A percentile compares a stretch with the other conserved stretches of the same genome.
These are phyloP conservation scores for Aspergillus amoenus DNA, from an alignment of 2,329 filamentous ascomycete genomes.

Conservation along the genomic window DNA sequence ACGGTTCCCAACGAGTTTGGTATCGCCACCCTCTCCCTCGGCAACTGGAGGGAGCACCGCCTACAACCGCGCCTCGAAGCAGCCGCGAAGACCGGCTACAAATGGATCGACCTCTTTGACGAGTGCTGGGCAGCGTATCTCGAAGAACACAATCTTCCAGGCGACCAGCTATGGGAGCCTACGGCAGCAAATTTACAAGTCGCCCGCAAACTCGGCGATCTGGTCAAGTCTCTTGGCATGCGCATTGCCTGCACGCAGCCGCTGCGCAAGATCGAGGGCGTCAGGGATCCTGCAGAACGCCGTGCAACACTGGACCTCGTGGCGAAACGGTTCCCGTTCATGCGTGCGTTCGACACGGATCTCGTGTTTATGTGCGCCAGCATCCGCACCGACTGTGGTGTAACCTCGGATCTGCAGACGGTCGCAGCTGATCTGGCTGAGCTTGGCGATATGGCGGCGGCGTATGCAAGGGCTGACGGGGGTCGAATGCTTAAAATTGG, in stretches of 20 bases:
- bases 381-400: conserved; percentile 29
- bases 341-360: conserved; percentile 37
- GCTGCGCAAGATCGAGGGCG: conserved; percentile 31
- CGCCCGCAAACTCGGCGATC: conserved; percentile 27
- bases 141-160: conserved; percentile 25
- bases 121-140: conserved; percentile 37
- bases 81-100: conserved; percentile 31
- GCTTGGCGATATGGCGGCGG: conserved; percentile 32
- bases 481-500: conserved; percentile 31
- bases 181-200: conserved; percentile 27
- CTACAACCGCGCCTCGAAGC: conserved; percentile 28
- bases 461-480: conserved; percentile 26
- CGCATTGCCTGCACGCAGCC: conserved; percentile 34
- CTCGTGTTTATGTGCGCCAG: conserved; percentile 37
- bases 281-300: conserved; percentile 29
- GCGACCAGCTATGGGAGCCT: conserved; percentile 29
- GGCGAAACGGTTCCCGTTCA: conserved; percentile 35
- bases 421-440: conserved; percentile 33
- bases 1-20: conserved; percentile 13
- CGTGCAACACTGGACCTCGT: conserved; percentile 25
- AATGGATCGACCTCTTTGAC: conserved; percentile 36
- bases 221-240: conserved; percentile 33
- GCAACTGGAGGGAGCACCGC: conserved; percentile 28
- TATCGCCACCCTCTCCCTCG: conserved; percentile 35
- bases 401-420: conserved; percentile 31